Conservation (phyloP, 352 stramenopile species). For the Phytophthora chlamydospora region DNA sequence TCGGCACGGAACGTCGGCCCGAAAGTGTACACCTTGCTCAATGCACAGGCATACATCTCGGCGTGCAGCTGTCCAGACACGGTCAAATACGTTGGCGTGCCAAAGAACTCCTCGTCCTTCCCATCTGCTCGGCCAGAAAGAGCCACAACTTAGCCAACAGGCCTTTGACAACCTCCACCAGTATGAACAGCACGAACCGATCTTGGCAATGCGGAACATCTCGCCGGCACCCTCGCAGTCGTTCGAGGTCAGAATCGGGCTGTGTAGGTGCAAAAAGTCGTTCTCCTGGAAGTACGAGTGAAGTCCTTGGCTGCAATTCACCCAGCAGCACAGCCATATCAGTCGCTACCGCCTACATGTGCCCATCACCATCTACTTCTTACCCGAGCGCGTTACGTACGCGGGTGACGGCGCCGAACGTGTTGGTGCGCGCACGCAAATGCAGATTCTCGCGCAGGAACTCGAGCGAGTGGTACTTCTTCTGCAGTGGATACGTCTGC, state of each 20-base stretch:
- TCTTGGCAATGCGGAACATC: slow-evolving; percentile 95
- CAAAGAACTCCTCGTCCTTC: slow-evolving; percentile 95
- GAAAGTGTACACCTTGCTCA: slow-evolving; percentile 99
- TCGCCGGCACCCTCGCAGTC: slow-evolving; percentile 98
- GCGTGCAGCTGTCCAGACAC: slow-evolving; percentile 94
- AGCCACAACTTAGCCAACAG: background rate
- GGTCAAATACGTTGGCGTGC: slow-evolving; percentile 89
- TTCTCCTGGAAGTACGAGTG: slow-evolving; percentile 82
- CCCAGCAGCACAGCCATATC: background rate
- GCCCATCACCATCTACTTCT: slow-evolving; percentile 19
- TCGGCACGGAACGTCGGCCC: slow-evolving; percentile 98
- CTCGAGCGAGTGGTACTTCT: slow-evolving; percentile 98
- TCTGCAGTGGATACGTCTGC: slow-evolving; percentile 96
- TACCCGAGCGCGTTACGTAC: slow-evolving; percentile 93
- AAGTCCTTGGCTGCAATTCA: slow-evolving; percentile 53
- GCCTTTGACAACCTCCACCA: slow-evolving; percentile 17
- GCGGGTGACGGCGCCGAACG: slow-evolving; percentile 93
- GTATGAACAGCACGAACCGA: slow-evolving; percentile 45
- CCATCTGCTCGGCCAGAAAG: slow-evolving; percentile 46
- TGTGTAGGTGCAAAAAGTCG: slow-evolving; percentile 85
- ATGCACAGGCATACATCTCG: slow-evolving; percentile 96
- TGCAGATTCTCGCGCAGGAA: slow-evolving; percentile 97
- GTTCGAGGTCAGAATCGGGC: slow-evolving; percentile 96
- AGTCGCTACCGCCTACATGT: slow-evolving; percentile 2
- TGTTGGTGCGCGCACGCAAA: slow-evolving; percentile 97